phyloP scores from a whole-genome alignment of 805 yeast genomes.

The Tetrapisispora arboricola region DNA sequence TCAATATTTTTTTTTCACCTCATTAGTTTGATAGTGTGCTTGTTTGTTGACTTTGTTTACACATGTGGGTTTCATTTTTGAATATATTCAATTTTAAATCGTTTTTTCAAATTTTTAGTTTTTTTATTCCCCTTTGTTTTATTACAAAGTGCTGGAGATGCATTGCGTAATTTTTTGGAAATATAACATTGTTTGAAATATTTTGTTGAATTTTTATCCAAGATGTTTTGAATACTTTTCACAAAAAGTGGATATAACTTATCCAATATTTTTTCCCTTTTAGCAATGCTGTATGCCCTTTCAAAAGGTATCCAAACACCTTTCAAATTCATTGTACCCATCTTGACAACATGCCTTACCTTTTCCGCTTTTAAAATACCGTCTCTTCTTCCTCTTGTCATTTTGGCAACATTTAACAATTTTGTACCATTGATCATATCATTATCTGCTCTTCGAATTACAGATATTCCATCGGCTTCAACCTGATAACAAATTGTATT shows the following conservation, averaged over 20 bases:
- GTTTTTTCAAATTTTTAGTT: not conserved
- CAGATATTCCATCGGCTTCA: slow-evolving; percentile 71
- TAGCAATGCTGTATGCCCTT: slow-evolving; percentile 72
- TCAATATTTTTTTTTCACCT: too few relatives aligned
- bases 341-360: slow-evolving; percentile 69
- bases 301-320: slow-evolving; percentile 90
- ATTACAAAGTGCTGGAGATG: not conserved
- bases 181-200: not conserved
- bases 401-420: slow-evolving; percentile 70
- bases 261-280: slow-evolving; percentile 64
- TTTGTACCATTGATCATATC: slow-evolving; percentile 83
- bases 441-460: slow-evolving; percentile 75
- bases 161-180: not conserved
- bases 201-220: slow-evolving; percentile 21
- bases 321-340: slow-evolving; percentile 79
- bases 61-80: slow-evolving; percentile 1
- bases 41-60: not conserved
- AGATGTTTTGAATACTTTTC: slow-evolving; percentile 50
- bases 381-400: slow-evolving; percentile 81
- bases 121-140: not conserved
- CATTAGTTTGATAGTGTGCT: not conserved
- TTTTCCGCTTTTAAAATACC: slow-evolving; percentile 73
- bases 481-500: slow-evolving; percentile 78
- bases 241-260: slow-evolving; percentile 60
- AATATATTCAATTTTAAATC: not conserved